These are phyloP conservation scores for Cutaneotrichosporon cavernicola DNA, from an alignment of 1,284 basidiomycete species.

Conservation along the genomic window DNA sequence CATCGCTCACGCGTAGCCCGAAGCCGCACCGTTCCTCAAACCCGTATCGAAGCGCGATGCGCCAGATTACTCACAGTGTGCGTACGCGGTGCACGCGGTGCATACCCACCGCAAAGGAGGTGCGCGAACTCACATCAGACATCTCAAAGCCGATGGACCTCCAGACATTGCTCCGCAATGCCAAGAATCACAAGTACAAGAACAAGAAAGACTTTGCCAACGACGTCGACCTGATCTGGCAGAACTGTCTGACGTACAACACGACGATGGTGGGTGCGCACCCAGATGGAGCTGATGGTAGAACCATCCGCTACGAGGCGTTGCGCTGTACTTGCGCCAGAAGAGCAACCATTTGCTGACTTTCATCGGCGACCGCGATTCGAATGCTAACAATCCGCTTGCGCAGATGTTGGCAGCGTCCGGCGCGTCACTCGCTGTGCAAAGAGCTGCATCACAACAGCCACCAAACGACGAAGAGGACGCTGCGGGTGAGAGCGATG, in stretches of 20 bases:
- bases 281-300: constrained; percentile 32
- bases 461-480: constrained; percentile 39
- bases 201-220: constrained; percentile 88
- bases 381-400: constrained; percentile 56
- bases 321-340: constrained; percentile 67
- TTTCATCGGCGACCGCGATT: constrained; percentile 83
- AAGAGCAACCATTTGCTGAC: constrained; percentile 81
- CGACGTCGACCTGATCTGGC: constrained; percentile 95
- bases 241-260: constrained; percentile 92
- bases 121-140: constrained; percentile 57
- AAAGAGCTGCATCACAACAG: constrained; percentile 25
- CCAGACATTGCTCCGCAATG: constrained; percentile 84
- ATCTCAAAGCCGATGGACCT: constrained; percentile 93
- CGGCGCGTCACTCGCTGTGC: constrained; percentile 18
- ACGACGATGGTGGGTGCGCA: constrained; percentile 68
- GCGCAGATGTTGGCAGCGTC: constrained; percentile 18
- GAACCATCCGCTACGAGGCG: constrained; percentile 76
- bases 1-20: constrained; percentile 59
- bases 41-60: constrained; percentile 82
- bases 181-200: constrained; percentile 87
- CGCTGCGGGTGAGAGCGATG: constrained; percentile 46
- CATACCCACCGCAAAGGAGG: constrained; percentile 9
- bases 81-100: constrained; percentile 20
- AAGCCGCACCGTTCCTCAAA: constrained; percentile 83
- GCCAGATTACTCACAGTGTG: constrained; percentile 85